These are phyloP conservation scores for Camptophora hylomeconis DNA, from an alignment of 2,329 filamentous ascomycete species.

Conservation along the genomic window DNA sequence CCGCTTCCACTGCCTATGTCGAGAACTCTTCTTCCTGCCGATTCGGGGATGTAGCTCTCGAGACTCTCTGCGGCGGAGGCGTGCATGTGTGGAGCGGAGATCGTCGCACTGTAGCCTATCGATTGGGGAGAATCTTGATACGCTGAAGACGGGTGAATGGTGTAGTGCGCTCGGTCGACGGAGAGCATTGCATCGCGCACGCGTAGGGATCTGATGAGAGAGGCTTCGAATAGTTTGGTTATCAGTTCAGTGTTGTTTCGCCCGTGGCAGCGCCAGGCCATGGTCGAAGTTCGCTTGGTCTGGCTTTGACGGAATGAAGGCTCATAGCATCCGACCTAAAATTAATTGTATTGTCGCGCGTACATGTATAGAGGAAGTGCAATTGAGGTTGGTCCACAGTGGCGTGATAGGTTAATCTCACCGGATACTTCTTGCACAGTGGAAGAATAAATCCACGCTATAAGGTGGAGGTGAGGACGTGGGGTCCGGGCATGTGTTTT, in stretches of 20 bases:
- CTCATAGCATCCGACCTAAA: no score
- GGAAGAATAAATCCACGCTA: no score
- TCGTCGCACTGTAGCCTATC: slow-evolving; percentile 56
- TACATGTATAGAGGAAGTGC: no score
- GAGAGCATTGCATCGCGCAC: slow-evolving; percentile 72
- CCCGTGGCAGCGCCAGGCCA: slow-evolving; percentile 87
- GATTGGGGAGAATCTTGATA: slow-evolving; percentile 62
- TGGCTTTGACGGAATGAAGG: no score
- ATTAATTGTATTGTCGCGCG: no score
- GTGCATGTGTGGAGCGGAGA: slow-evolving; percentile 64
- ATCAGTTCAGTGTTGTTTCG: slow-evolving; percentile 61
- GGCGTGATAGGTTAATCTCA: no score
- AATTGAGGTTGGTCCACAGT: no score
- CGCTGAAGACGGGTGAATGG: slow-evolving; percentile 42
- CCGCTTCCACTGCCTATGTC: slow-evolving; percentile 66
- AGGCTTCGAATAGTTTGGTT: slow-evolving; percentile 59
- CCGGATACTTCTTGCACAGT: no score
- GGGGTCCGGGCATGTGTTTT: no score
- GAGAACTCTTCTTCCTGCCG: slow-evolving; percentile 41
- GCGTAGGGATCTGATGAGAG: slow-evolving; percentile 56
- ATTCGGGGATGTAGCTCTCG: slow-evolving; percentile 42
- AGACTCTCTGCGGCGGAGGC: slow-evolving; percentile 51
- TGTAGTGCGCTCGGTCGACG: slow-evolving; percentile 83
- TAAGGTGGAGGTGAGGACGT: no score
- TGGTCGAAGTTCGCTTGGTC: slow-evolving; percentile 29